Evolutionary conservation across 2,329 filamentous ascomycete species (phyloP), one percentile per base, ranked within the genome.

Genomic region (Aspergillus vadensis): DNA sequence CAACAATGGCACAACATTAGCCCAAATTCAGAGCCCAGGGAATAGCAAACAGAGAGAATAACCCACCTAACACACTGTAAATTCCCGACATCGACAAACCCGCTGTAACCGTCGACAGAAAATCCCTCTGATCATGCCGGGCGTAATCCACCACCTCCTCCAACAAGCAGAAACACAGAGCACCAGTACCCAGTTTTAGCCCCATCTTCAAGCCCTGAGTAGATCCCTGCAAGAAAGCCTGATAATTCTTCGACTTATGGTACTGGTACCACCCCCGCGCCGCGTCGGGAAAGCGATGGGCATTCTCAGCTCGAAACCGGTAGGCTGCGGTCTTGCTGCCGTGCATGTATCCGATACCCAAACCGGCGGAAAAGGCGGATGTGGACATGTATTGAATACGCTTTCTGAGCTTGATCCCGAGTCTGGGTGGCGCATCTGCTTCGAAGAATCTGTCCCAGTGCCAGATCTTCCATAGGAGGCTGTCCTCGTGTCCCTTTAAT

Each of bases 241-340:
- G 87, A 80, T 99, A 98, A 77, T 97, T 98, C 78, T 98, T 98
- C 74, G 88, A 91, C 79, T 97, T 97, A 81, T 98, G 94, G 77
- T 99, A 99, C n/a, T 98, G 85, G 74, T 94, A 99, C 95, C 95
- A 99, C 17, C 92, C 94, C 2, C 88, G 86, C 25, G 91, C 88
- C 1, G 88, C 88, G 3, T 86, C 88, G 19, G 95, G 95, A 63
- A 97, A 87, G 66, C 94, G 91, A 81, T 99, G 95, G 1, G 95
- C 92, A 73, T 99, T 96, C 78, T 99, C 95, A 62, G 95, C 95
- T 58, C 94, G 89, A 80, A 97, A 99, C 41, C 90, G 89, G 60
- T 96, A 83, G 55, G 90, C 88, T 0, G 91, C 86, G 73, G 85
- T 87, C 71, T 88, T 88, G 60, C 88, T 88, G 23, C 91, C 92